Conservation (phyloP, 2,329 filamentous ascomycete genomes). For the Fusarium solani-melongenae region DNA sequence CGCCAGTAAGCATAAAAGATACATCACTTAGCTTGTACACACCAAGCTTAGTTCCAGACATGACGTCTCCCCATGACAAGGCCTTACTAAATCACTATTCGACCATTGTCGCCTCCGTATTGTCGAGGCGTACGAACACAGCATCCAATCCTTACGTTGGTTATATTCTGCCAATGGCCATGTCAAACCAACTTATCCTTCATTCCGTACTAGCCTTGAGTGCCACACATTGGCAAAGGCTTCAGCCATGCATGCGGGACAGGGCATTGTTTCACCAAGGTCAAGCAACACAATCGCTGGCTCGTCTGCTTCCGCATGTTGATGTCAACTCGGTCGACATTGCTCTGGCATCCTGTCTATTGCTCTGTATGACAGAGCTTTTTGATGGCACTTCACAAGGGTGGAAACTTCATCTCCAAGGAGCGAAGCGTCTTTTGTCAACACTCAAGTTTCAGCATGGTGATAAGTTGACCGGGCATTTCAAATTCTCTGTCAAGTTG, state of each 20-base stretch:
- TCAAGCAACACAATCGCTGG: slow-evolving; percentile 47
- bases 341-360: slow-evolving; percentile 52
- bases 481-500: slow-evolving; percentile 50
- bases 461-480: slow-evolving; percentile 51
- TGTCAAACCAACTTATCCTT: slow-evolving; percentile 47
- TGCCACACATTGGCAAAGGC: slow-evolving; percentile 50
- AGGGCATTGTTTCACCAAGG: slow-evolving; percentile 47
- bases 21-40: neutral
- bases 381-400: slow-evolving; percentile 55
- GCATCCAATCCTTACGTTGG: slow-evolving; percentile 46
- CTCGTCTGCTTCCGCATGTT: slow-evolving; percentile 49
- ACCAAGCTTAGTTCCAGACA: slow-evolving; percentile 41
- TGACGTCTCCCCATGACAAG: slow-evolving; percentile 44
- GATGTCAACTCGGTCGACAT: slow-evolving; percentile 47
- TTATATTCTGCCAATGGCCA: slow-evolving; percentile 48
- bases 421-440: slow-evolving; percentile 52
- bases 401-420: slow-evolving; percentile 56
- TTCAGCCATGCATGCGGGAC: slow-evolving; percentile 45
- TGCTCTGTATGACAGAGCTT: slow-evolving; percentile 56
- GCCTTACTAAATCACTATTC: slow-evolving; percentile 50
- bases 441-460: slow-evolving; percentile 46
- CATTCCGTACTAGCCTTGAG: slow-evolving; percentile 49
- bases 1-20: neutral
- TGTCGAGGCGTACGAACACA: slow-evolving; percentile 44
- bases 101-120: slow-evolving; percentile 47